A percentile compares a stretch with the other conserved stretches of the same genome.
Conservation (phyloP, 2,329 filamentous ascomycete genomes). For the Cladophialophora carrionii region DNA sequence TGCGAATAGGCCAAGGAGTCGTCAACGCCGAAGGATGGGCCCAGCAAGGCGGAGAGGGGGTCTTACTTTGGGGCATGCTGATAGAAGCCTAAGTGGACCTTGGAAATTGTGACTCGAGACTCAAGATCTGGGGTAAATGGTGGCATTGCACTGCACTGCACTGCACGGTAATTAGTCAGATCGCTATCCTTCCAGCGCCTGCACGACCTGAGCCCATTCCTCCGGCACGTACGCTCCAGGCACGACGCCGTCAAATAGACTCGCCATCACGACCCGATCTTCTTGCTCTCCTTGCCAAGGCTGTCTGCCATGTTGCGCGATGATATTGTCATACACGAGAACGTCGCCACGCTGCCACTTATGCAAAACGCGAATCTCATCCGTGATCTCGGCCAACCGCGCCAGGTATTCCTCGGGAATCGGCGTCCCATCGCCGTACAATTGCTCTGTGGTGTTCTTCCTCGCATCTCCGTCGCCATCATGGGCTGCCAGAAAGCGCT, state of each 20-base stretch:
- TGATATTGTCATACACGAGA: constrained; percentile 55
- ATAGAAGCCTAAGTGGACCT: background rate
- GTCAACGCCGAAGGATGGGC: constrained; percentile 29
- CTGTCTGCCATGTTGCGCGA: constrained; percentile 55
- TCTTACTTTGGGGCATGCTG: constrained; percentile 25
- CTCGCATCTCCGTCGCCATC: constrained; percentile 33
- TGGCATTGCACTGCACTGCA: background rate
- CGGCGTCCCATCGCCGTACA: constrained; percentile 53
- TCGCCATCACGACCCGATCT: constrained; percentile 54
- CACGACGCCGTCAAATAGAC: constrained; percentile 53
- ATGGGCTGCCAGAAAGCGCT: constrained; percentile 40
- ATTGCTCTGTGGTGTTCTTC: constrained; percentile 46
- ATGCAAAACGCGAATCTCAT: constrained; percentile 56
- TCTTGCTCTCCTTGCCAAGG: constrained; percentile 54
- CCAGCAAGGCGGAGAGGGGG: constrained; percentile 21
- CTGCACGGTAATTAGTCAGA: background rate
- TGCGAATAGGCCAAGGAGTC: constrained; percentile 29
- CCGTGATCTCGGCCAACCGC: constrained; percentile 51
- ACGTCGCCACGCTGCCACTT: constrained; percentile 55
- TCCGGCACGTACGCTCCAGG: constrained; percentile 51
- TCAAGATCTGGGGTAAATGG: background rate
- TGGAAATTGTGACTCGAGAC: background rate
- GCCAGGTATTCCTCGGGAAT: constrained; percentile 54
- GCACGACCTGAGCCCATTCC: constrained; percentile 54
- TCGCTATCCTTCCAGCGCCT: constrained; percentile 45